Evolutionary conservation across 1,139 yeast genomes (phyloP), one percentile per base, ranked within the genome.

Genomic region (Kurtzmaniella quercitrusa): DNA sequence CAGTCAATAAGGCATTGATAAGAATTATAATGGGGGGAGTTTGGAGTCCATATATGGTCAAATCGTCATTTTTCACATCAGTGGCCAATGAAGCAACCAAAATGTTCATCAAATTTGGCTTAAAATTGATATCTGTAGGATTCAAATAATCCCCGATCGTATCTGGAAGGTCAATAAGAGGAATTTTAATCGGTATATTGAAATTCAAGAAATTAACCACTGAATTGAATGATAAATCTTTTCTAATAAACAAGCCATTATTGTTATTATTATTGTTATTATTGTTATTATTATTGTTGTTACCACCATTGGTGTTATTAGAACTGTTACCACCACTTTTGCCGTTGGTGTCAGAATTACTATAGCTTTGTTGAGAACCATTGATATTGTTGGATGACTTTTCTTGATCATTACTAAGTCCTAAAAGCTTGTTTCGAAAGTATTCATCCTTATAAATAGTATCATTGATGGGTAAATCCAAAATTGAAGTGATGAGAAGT

Each of bases 1-100:
- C 84, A 0, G 85, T 77, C 42, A 81, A 61, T 37, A 81, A 58
- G 1, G 83, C 84, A 52, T 79, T 77, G 38, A 81, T 75, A 43
- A 81, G 64, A 7, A 78, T 60, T 25, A 81, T 70, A 7, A 81
- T 68, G 1, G 84, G 78, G 1, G 85, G 86, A 0, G 86, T 81
- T 43, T 69, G 73, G 12, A 75, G 59, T 0, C 85, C 85, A 58
- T 78, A 79, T 12, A 77, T 73, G 2, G 77, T 70, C 47, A 73
- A 58, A 46, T 73, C 78, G 48, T 63, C 63, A 48, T 66, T 62
- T 47, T 60, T 59, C 42, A 58, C 52, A 1, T 53, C 48, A 1
- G 71, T 55, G 3, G 61, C 61, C 41, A 73, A 53, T 42, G 62
- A 65, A 6, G 74, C 63, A 39, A 58, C 60, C 41, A 72, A 57